Base-by-base conservation (phyloP, 1,139 yeast species). In the Suhomyces coccinellae region DNA sequence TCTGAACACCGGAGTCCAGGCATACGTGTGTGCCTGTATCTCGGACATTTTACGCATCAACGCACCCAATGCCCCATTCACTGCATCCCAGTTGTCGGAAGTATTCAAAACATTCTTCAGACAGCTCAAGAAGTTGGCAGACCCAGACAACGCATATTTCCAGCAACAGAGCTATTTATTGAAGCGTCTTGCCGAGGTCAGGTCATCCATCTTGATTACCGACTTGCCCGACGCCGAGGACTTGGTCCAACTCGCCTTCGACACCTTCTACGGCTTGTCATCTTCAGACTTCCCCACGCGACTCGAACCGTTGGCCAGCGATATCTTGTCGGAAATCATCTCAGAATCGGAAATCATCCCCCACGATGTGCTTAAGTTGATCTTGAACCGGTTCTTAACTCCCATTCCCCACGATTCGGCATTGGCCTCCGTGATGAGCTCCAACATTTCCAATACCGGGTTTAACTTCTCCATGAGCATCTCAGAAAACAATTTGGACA, bases 51-150 rank as follows among this genome's bases (percentile, higher is more conserved):
- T 91, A 36, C 74, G 96, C 48, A 65, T 90, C 10, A 85, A 76
- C 59, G 97, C 97, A 0, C 97, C 97, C 0, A 88, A 90, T 63
- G 96, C 97, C 5, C 97, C 98, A 6, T 90, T 78, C 63, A 81
- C 87, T 2, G 82, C 82, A 30, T 54, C 67, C 1, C 85, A 86
- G 52, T 67, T 90, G 28, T 69, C 82, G 1, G 81, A 75, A 26
- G 73, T 85, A n/a, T 85, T 86, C 66, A 76, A 71, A 51, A 67
- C 83, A 6, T 81, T 88, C 56, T 75, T 85, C 52, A 66, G 69
- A 30, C 93, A 87, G 59, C 79, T 90, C 52, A 75, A 74, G 46
- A 73, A 73, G 38, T 64, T 89, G 35, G 62, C 77, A 11, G 82
- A 84, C 48, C 69, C 75, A 1, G 85, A 82, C 26, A 81, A 83